phyloP scores from a whole-genome alignment of 768 basidiomycete genomes.

The Trametes gibbosa region DNA sequence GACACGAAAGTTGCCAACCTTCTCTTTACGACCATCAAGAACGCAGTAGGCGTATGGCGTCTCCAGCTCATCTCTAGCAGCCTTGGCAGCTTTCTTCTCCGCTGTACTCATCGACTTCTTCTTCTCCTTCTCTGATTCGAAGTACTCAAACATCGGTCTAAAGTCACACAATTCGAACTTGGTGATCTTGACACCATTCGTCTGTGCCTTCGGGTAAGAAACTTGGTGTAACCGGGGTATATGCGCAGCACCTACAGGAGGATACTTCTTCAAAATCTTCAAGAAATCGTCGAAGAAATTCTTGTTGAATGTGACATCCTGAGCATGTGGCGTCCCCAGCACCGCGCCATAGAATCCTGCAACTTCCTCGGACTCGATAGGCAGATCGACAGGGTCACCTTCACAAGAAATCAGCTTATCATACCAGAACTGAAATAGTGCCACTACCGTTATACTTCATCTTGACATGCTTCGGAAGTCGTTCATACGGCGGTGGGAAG shows the following conservation, averaged over 20 bases:
- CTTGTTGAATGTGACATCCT: constrained; percentile 83
- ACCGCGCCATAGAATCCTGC: constrained; percentile 94
- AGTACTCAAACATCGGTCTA: constrained; percentile 89
- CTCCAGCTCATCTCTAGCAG: constrained; percentile 79
- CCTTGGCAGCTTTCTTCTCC: constrained; percentile 92
- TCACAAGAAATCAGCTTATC: not conserved
- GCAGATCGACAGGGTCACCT: constrained; percentile 80
- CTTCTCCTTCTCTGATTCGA: constrained; percentile 89
- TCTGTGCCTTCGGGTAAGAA: constrained; percentile 36
- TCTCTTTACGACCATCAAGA: constrained; percentile 97
- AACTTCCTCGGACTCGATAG: constrained; percentile 90
- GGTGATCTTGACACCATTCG: constrained; percentile 70
- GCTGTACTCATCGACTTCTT: constrained; percentile 82
- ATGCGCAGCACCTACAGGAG: constrained; percentile 61
- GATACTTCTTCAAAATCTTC: constrained; percentile 70
- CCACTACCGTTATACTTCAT: constrained; percentile 90
- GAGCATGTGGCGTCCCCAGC: constrained; percentile 88
- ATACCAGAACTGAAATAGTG: not conserved
- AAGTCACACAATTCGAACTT: constrained; percentile 87
- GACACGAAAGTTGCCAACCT: constrained; percentile 95
- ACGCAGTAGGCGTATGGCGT: constrained; percentile 80
- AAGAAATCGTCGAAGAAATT: constrained; percentile 96
- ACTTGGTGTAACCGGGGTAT: not conserved
- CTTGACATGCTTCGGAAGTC: constrained; percentile 77
- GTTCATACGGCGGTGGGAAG: constrained; percentile 93